These are phyloP conservation scores for Arthrobotrys musiformis DNA, from an alignment of 2,329 filamentous ascomycete species.

Conservation along the genomic window DNA sequence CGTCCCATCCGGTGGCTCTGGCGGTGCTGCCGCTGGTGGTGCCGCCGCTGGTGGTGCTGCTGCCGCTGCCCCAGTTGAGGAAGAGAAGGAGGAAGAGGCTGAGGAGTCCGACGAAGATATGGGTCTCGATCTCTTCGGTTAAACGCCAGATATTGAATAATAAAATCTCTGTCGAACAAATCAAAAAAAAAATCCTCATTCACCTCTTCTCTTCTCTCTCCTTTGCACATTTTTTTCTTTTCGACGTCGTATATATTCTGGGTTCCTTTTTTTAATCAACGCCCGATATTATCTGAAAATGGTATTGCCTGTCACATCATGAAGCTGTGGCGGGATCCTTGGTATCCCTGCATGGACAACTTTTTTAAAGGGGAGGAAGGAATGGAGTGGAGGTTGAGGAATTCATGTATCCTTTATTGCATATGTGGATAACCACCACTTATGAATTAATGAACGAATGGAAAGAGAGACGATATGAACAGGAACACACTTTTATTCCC, in stretches of 20 bases:
- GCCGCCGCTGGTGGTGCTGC: constrained; percentile 74
- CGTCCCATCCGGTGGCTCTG: constrained; percentile 90
- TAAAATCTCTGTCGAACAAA: not conserved
- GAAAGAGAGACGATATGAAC: constrained; percentile 35
- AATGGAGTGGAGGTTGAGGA: not conserved
- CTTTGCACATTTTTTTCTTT: constrained; percentile 28
- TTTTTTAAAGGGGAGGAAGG: constrained; percentile 3
- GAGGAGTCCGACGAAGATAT: constrained; percentile 81
- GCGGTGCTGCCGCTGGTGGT: constrained; percentile 73
- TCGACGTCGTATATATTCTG: constrained; percentile 48
- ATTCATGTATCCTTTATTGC: constrained; percentile 36
- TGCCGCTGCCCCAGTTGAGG: constrained; percentile 72
- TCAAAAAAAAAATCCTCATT: constrained; percentile 6
- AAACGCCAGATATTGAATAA: constrained; percentile 25
- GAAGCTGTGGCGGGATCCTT: not conserved
- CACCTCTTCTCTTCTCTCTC: constrained; percentile 10
- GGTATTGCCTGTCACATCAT: constrained; percentile 4
- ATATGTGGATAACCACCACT: constrained; percentile 21
- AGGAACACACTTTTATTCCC: constrained; percentile 1
- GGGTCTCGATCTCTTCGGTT: constrained; percentile 73
- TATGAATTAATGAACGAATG: constrained; percentile 43
- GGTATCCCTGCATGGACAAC: constrained; percentile 14
- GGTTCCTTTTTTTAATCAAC: constrained; percentile 30
- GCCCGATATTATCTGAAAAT: not conserved
- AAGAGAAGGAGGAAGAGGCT: constrained; percentile 80